Conservation (phyloP, 2,329 filamentous ascomycete species). For the Trichoderma atroviride region DNA sequence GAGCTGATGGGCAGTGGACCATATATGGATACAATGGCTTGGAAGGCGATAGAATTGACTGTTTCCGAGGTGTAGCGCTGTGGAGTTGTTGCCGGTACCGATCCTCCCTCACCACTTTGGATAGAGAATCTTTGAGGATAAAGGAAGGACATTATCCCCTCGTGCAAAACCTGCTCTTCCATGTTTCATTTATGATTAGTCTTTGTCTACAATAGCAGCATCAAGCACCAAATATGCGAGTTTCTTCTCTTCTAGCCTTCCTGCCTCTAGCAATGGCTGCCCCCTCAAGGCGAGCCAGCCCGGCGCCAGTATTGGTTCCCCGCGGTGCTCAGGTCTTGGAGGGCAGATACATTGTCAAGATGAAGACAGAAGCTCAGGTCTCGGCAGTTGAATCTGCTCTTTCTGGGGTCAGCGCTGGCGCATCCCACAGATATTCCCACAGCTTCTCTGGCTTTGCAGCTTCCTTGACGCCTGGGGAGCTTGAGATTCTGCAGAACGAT, state of each 20-base stretch:
- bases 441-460: conserved; percentile 37
- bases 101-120: not conserved
- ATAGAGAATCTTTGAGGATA: not conserved
- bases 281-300: conserved; percentile 38
- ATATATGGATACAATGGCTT: not conserved
- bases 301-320: conserved; percentile 41
- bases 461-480: conserved; percentile 32
- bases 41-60: not conserved
- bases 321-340: conserved; percentile 38
- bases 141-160: not conserved
- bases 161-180: not conserved
- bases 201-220: not conserved
- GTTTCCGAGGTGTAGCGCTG: not conserved
- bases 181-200: not conserved
- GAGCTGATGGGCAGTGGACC: not conserved
- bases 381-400: conserved; percentile 35
- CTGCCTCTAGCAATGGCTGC: conserved; percentile 39
- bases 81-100: not conserved
- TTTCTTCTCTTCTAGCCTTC: conserved; percentile 39
- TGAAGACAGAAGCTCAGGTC: conserved; percentile 35
- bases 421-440: conserved; percentile 39
- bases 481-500: conserved; percentile 35
- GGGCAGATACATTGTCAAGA: conserved; percentile 45
- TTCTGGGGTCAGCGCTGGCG: conserved; percentile 36
- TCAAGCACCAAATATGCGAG: conserved; percentile 36